Evolutionary conservation across 352 stramenopile species (phyloP).

Genomic region (Phytophthora multivora): DNA sequence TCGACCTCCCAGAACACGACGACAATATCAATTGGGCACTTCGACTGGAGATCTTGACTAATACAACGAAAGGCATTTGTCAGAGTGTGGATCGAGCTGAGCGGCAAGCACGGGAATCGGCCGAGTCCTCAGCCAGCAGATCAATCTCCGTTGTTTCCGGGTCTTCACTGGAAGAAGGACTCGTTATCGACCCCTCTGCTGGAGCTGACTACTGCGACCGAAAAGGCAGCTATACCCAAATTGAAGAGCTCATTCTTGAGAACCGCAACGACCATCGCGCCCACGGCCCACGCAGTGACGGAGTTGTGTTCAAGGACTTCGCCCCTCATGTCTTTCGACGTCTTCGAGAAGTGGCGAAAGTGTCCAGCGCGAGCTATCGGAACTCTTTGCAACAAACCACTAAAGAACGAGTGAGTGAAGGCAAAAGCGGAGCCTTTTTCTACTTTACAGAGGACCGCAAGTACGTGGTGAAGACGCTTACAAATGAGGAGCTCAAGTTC

Average conservation of each 20-base stretch:
- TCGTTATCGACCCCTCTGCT: constrained; percentile 2
- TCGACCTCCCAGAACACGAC: constrained; percentile 66
- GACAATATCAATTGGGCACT: constrained; percentile 90
- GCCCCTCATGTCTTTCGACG: constrained; percentile 78
- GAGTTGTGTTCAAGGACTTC: constrained; percentile 83
- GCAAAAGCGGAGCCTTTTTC: constrained; percentile 85
- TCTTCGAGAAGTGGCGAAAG: constrained; percentile 63
- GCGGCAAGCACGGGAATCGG: constrained; percentile 50
- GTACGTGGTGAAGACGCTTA: constrained; percentile 86
- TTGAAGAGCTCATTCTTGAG: constrained; percentile 75
- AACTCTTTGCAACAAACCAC: constrained; percentile 75
- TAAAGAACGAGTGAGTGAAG: constrained; percentile 80
- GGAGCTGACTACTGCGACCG: constrained; percentile 56
- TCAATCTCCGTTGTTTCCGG: constrained; percentile 25
- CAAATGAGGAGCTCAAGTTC: constrained; percentile 77
- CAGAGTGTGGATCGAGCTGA: constrained; percentile 72
- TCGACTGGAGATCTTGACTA: constrained; percentile 85
- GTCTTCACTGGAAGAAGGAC: constrained; percentile 26
- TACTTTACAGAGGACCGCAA: constrained; percentile 86
- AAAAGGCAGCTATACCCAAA: constrained; percentile 77
- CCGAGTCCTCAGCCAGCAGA: constrained; percentile 28
- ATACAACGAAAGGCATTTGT: constrained; percentile 87
- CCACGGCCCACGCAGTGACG: constrained; percentile 46
- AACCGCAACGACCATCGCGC: constrained; percentile 59
- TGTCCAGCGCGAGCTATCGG: constrained; percentile 69